Evolutionary conservation across 345 rosid species (phyloP).

Genomic region (Sapria himalayana): DNA sequence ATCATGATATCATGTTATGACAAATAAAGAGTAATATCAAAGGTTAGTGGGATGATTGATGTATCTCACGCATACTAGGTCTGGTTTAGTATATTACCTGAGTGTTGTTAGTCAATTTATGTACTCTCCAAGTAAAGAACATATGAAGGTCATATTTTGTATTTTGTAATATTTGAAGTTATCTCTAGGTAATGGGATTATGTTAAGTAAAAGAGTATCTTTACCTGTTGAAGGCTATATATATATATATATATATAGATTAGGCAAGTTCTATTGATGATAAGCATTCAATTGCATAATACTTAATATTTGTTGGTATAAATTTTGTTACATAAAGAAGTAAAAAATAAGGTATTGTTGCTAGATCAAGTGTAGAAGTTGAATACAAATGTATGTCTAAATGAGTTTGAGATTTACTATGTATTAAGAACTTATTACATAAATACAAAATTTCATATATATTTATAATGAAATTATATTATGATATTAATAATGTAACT

Average conservation of each 20-base stretch:
- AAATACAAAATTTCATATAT: neutral
- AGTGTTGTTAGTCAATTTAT: neutral
- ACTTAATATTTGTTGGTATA: neutral
- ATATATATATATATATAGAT: neutral
- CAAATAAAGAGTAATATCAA: neutral
- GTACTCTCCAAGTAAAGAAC: neutral
- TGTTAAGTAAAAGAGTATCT: neutral
- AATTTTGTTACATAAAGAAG: neutral
- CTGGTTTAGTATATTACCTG: neutral
- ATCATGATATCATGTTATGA: neutral
- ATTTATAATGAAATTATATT: neutral
- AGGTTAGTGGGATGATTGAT: no score
- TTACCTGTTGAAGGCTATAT: neutral
- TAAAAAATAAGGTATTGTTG: neutral
- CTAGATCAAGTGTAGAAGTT: neutral
- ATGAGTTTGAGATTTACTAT: neutral
- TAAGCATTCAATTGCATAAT: neutral
- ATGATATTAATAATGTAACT: neutral
- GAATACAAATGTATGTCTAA: neutral
- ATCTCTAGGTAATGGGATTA: neutral
- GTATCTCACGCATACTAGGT: neutral
- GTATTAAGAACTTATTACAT: neutral
- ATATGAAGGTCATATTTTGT: neutral
- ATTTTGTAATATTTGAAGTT: neutral
- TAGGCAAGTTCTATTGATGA: neutral